Evolutionary conservation across 192 early-diverging fungal species (phyloP).

Genomic region (Gonapodya sp.): DNA sequence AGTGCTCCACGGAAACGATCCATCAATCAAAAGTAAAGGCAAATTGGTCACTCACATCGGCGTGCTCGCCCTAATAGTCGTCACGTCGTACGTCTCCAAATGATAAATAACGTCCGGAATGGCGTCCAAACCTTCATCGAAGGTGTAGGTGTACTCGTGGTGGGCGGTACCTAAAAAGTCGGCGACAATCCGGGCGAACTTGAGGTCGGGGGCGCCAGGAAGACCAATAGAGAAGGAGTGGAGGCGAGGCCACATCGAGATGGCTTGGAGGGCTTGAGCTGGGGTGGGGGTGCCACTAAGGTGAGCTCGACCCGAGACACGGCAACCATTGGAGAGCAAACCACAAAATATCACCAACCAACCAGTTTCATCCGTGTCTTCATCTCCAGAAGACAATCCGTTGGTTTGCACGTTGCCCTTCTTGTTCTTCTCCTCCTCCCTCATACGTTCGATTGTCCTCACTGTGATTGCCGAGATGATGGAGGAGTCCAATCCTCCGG

Average conservation of each 20-base stretch:
- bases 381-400: not conserved
- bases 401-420: not conserved
- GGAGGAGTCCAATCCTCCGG: conserved; percentile 89
- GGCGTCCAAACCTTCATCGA: conserved; percentile 93
- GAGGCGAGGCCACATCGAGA: conserved; percentile 64
- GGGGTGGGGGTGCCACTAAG: not conserved
- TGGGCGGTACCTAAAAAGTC: conserved; percentile 84
- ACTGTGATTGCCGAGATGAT: conserved; percentile 92
- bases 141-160: conserved; percentile 93
- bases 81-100: conserved; percentile 98
- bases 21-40: not conserved
- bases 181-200: conserved; percentile 81
- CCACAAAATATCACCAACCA: not conserved
- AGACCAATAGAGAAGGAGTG: conserved; percentile 98
- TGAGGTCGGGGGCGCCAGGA: conserved; percentile 83
- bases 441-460: conserved; percentile 64
- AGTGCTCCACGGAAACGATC: not conserved
- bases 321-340: no score
- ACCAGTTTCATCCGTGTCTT: conserved; percentile 9
- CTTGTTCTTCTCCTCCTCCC: conserved; percentile 17
- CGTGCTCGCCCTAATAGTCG: conserved; percentile 94
- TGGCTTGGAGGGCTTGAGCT: conserved; percentile 6
- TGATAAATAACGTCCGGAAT: conserved; percentile 92
- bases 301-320: no score
- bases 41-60: conserved; percentile 67